Base-by-base conservation (phyloP, 202 grass and related monocot genomes). In the Zoysia matrella region DNA sequence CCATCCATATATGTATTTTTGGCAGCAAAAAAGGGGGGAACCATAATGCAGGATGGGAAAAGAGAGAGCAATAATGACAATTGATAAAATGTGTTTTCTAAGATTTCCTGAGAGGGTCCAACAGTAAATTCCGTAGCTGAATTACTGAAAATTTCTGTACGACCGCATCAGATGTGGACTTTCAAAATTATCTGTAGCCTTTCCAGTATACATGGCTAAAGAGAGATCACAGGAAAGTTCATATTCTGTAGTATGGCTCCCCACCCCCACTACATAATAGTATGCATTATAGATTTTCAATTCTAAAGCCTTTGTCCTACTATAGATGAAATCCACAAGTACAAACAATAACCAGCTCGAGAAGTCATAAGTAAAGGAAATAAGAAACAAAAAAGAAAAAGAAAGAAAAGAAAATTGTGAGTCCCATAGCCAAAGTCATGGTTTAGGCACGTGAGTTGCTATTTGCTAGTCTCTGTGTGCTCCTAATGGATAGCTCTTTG, bases 121-220 rank as follows among this genome's bases (percentile, higher is more conserved):
- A 39, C 2, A 50, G 60, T 51, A 43, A 48, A 51, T 13, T 72
- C 39, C 44, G 55, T 16, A 77, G 18, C 4, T 7, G 15, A 53
- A 46, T 46, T 45, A 60, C 56, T n/a, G 13, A 49, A 54, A 78
- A n/a, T 0, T 36, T 50, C 53, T 0, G 8, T 60, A 15, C 10
- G 54, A 18, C 1, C 69, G 73, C 14, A 56, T 64, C 78, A 44
- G 44, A 78, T 45, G 67, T 57, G 22, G 63, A 56, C 43, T 71
- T 82, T 14, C 14, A 4, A 60, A 68, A 51, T 62, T 62, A 36
- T 54, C 44, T 8, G 67, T 8, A 69, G 45, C 52, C 15, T 65
- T 57, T 66, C 42, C 16, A 56, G 69, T 45, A 53, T 65, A 47
- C 77, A 47, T 47, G 39, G 40, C 3, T 64, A 22, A 13, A 14